phyloP scores from a whole-genome alignment of 306 rosid genomes.

The Trichosanthes truncata region DNA sequence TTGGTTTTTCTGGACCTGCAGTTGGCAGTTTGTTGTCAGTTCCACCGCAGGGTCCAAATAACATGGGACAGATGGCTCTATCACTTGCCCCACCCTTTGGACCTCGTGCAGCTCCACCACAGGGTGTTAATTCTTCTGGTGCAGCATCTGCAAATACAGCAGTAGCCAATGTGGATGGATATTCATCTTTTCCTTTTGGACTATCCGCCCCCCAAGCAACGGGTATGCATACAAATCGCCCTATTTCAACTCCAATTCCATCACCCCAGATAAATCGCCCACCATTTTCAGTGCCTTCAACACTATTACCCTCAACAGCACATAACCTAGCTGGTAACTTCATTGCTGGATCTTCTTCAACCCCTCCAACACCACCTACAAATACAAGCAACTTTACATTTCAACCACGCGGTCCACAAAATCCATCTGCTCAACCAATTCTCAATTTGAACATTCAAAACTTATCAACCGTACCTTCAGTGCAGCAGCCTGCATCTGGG shows the following conservation, averaged over 20 bases:
- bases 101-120: constrained; percentile 28
- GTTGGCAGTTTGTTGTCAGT: constrained; percentile 17
- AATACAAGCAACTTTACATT: constrained; percentile 60
- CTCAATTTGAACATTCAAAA: constrained; percentile 30
- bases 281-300: constrained; percentile 23
- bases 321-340: constrained; percentile 23
- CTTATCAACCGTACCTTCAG: constrained; percentile 11
- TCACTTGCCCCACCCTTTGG: constrained; percentile 17
- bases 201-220: constrained; percentile 11
- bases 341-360: constrained; percentile 30
- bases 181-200: constrained; percentile 13
- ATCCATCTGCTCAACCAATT: constrained; percentile 33
- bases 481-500: constrained; percentile 33
- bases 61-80: constrained; percentile 38
- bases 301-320: constrained; percentile 16
- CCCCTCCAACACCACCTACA: constrained; percentile 42
- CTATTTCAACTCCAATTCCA: constrained; percentile 20
- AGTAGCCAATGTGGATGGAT: constrained; percentile 13
- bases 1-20: constrained; percentile 22
- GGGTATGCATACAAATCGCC: constrained; percentile 8
- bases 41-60: constrained; percentile 23
- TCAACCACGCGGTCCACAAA: constrained; percentile 40
- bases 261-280: constrained; percentile 34
- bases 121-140: constrained; percentile 26
- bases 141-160: constrained; percentile 30